phyloP scores from a whole-genome alignment of 2,329 filamentous ascomycete species.

The Verticillium albo-atrum region DNA sequence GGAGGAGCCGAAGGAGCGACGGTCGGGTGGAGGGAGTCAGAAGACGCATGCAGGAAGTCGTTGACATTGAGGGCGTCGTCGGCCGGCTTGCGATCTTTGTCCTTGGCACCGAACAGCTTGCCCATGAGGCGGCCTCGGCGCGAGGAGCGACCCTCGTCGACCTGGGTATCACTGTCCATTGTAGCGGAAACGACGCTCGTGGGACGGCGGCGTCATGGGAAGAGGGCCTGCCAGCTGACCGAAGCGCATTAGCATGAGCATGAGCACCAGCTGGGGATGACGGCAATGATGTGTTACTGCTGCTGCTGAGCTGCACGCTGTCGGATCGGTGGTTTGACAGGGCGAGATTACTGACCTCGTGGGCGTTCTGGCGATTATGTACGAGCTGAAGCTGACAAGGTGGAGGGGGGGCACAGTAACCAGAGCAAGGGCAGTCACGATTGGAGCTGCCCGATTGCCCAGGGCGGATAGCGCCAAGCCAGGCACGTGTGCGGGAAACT shows the following conservation, averaged over 20 bases:
- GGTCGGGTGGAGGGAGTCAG: conserved; percentile 50
- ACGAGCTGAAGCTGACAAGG: background rate
- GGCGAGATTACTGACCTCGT: background rate
- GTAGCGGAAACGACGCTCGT: background rate
- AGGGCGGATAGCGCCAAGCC: background rate
- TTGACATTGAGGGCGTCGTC: conserved; percentile 41
- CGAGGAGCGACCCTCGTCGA: conserved; percentile 35
- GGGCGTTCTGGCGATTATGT: background rate
- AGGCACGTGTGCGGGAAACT: background rate
- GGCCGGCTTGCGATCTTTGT: conserved; percentile 35
- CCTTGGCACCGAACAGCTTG: conserved; percentile 52
- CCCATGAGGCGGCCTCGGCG: conserved; percentile 57
- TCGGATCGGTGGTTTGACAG: background rate
- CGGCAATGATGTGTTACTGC: background rate
- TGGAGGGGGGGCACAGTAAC: background rate
- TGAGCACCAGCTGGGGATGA: background rate
- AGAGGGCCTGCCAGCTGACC: background rate
- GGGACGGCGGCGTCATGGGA: conserved; percentile 1
- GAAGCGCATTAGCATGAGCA: background rate
- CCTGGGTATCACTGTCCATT: conserved; percentile 43
- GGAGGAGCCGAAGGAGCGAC: conserved; percentile 40
- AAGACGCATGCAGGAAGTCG: conserved; percentile 53
- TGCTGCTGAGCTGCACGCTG: background rate
- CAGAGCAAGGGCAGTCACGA: background rate
- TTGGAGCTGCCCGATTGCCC: background rate